Evolutionary conservation across 352 stramenopile genomes (phyloP), one percentile per base, ranked within the genome.

Genomic region (Globisporangium emineosum): DNA sequence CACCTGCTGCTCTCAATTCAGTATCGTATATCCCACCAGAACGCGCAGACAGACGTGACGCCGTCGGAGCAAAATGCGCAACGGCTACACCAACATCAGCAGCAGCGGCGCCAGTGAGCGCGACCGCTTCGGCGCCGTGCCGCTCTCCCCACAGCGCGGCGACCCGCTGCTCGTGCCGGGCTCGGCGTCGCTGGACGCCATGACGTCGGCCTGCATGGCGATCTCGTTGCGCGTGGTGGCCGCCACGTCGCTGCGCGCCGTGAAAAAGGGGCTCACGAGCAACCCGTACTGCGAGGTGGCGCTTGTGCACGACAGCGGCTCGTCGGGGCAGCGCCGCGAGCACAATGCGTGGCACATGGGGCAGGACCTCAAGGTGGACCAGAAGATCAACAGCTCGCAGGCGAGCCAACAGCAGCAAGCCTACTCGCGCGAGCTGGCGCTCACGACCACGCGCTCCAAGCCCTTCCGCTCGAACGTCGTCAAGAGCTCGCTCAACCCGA

Each of bases 401-500:
- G 54, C 70, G 17, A 58, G 55, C 10, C 64, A 69, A 4, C 52
- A 56, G 19, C 62, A 67, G 30, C 42, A 57, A 2, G 9, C 30
- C 15, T 62, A 61, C 42, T 65, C 64, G 29, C 57, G 57, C 40
- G 57, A 60, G 9, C 49, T 40, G 58, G 65, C 17, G 54, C 65
- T n/a, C 30, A 72, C 30, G 51, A 67, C 17, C 62, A 79, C 45
- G 69, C 62, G 45, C 33, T 78, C 74, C 30, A 88, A 88, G 47
- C 71, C 73, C 9, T 82, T 90, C 60, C 76, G 75, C 55, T 84
- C 78, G 25, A 77, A 70, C 37, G 64, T 90, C 43, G 73, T 90
- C 56, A 86, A 85, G 73, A 89, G 75, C 55, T 87, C 83, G 43
- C 73, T 92, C 23, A 90, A 92, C 65, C 83, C 83, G 37, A 88